Conservation (phyloP, 441 rosid species). For the Brassica hybrid region DNA sequence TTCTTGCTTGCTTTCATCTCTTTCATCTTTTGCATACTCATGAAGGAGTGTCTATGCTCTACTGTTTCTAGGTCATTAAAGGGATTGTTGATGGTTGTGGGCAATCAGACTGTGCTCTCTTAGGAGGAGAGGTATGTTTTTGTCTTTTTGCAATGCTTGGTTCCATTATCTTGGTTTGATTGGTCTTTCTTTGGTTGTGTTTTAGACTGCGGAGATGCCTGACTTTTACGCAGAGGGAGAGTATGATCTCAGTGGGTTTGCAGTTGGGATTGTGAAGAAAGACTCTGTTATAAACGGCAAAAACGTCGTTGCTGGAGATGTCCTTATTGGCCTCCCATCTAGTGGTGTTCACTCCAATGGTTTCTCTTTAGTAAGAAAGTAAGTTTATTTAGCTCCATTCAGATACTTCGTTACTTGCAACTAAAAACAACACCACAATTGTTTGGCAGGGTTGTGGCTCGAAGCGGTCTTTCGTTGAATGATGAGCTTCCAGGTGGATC, state of each 20-base stretch:
- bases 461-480: no score
- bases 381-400: no score
- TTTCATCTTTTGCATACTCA: constrained; percentile 29
- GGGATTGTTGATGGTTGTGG: constrained; percentile 93
- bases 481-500: no score
- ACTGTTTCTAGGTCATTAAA: constrained; percentile 67
- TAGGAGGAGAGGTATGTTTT: constrained; percentile 54
- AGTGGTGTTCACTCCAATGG: constrained; percentile 98
- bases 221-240: constrained; percentile 80
- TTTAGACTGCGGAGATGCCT: constrained; percentile 96
- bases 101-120: constrained; percentile 76
- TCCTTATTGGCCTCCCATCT: constrained; percentile 84
- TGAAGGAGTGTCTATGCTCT: not conserved
- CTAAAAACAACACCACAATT: no score
- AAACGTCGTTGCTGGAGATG: constrained; percentile 72
- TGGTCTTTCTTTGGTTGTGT: not conserved
- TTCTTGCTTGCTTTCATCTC: no score
- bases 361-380: constrained; percentile 63
- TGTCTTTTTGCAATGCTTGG: constrained; percentile 12
- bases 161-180: constrained; percentile 1
- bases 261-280: constrained; percentile 85
- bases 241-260: constrained; percentile 88
- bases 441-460: no score
- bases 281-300: constrained; percentile 81
- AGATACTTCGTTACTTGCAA: no score